Percentiles rank a stretch among this genome's conserved stretches.
phyloP scores from a whole-genome alignment of 2,329 filamentous ascomycete species.

The Alternaria postmessia region DNA sequence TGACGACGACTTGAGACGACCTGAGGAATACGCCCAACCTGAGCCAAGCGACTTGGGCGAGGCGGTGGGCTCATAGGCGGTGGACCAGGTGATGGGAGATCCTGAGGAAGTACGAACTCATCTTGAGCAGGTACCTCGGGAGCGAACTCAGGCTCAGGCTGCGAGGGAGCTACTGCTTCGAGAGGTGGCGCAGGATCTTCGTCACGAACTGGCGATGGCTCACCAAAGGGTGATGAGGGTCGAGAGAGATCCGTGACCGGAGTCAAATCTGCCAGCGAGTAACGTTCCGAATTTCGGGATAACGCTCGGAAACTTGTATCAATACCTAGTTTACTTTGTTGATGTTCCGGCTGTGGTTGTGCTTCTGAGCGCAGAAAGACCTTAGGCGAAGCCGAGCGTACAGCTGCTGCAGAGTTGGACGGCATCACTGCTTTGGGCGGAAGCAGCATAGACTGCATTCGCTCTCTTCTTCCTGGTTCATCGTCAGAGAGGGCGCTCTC shows the following conservation, averaged over 20 bases:
- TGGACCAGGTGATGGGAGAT: constrained; percentile 35
- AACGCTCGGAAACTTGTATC: constrained; percentile 29
- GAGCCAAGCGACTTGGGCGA: constrained; percentile 72
- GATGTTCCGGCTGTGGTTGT: constrained; percentile 21
- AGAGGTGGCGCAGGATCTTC: constrained; percentile 9
- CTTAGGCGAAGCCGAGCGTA: constrained; percentile 49
- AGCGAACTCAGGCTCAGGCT: neutral
- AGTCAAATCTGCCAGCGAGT: constrained; percentile 39
- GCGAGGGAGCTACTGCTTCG: neutral
- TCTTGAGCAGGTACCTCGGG: constrained; percentile 9
- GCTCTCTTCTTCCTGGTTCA: constrained; percentile 36
- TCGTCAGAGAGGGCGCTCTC: constrained; percentile 32
- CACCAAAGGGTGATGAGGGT: constrained; percentile 38
- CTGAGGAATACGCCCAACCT: constrained; percentile 85
- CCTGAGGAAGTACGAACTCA: constrained; percentile 11
- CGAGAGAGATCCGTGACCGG: constrained; percentile 47
- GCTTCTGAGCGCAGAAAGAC: constrained; percentile 41
- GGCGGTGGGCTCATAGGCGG: constrained; percentile 44
- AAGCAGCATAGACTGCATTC: constrained; percentile 50
- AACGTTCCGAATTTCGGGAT: constrained; percentile 16
- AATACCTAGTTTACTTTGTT: constrained; percentile 28
- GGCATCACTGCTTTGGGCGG: constrained; percentile 48
- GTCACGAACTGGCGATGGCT: constrained; percentile 23
- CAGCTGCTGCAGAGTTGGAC: constrained; percentile 31
- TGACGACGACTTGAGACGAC: constrained; percentile 73